Conservation (phyloP, 139 green algal species). For the Mesostigma viride region DNA sequence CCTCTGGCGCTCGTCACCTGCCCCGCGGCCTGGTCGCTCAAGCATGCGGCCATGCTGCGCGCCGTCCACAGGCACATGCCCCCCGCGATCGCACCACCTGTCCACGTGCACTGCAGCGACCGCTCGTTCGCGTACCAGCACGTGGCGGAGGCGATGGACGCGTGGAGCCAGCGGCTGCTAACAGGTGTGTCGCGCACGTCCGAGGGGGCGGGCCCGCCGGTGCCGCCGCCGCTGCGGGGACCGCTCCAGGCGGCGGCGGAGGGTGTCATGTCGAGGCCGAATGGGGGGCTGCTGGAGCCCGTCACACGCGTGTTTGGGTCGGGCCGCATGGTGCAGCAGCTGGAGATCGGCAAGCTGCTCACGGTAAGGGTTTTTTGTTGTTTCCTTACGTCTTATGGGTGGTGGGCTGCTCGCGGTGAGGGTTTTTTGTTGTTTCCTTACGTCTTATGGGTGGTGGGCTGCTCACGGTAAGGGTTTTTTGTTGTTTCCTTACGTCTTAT, state of each 20-base stretch:
- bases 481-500: too few relatives aligned
- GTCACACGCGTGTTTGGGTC: constrained; percentile 12
- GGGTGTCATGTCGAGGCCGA: background rate
- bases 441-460: too few relatives aligned
- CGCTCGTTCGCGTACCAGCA: constrained; percentile 30
- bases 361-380: constrained; percentile 22
- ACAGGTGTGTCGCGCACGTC: background rate
- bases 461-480: too few relatives aligned
- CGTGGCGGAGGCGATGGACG: constrained; percentile 17
- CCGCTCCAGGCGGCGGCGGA: constrained; percentile 8
- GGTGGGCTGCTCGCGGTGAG: too few relatives aligned
- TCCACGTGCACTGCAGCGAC: constrained; percentile 22
- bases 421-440: too few relatives aligned
- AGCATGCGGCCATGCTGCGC: too few relatives aligned
- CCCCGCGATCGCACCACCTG: too few relatives aligned
- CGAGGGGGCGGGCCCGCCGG: constrained; percentile 7
- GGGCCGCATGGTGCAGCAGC: constrained; percentile 9
- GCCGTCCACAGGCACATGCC: too few relatives aligned
- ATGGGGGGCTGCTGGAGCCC: background rate
- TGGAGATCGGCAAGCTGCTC: constrained; percentile 32
- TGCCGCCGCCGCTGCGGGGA: background rate
- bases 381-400: too few relatives aligned
- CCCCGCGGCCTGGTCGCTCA: too few relatives aligned
- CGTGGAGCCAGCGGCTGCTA: constrained; percentile 7
- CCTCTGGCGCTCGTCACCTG: too few relatives aligned